These are phyloP conservation scores for Macrolepiota dolichaula DNA, from an alignment of 768 basidiomycete species.

Conservation along the genomic window DNA sequence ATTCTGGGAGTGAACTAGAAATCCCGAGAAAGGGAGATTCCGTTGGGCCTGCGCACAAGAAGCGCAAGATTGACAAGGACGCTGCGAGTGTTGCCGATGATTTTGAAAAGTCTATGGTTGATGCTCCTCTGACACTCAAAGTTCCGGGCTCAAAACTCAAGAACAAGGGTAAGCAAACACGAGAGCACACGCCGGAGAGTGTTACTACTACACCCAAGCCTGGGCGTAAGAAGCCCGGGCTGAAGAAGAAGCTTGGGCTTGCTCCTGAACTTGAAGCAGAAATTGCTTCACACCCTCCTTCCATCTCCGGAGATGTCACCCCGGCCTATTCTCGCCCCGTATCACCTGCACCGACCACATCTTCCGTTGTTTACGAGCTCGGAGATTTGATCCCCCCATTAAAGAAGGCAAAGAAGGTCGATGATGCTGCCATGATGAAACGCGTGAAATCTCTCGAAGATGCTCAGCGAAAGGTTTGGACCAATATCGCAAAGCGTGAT, in stretches of 20 bases:
- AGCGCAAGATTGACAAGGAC: conserved; percentile 53
- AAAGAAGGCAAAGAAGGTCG: conserved; percentile 74
- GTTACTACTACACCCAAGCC: conserved; percentile 47
- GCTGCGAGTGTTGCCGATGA: conserved; percentile 40
- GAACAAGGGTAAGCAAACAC: conserved; percentile 46
- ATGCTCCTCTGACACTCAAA: conserved; percentile 24
- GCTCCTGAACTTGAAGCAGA: conserved; percentile 50
- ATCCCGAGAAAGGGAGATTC: conserved; percentile 32
- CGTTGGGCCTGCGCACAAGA: conserved; percentile 52
- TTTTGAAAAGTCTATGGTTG: conserved; percentile 39
- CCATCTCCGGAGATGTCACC: conserved; percentile 66
- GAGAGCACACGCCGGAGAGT: conserved; percentile 61
- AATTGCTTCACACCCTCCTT: conserved; percentile 49
- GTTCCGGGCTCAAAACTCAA: conserved; percentile 46
- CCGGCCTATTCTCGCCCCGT: conserved; percentile 67
- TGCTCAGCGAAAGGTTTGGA: conserved; percentile 86
- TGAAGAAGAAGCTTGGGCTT: conserved; percentile 55
- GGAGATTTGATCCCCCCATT: conserved; percentile 68
- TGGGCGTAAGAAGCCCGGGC: conserved; percentile 51
- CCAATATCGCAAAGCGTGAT: conserved; percentile 80
- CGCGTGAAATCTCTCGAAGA: conserved; percentile 79
- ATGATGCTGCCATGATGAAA: conserved; percentile 68
- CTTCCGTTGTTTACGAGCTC: conserved; percentile 67
- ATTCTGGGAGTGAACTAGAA: conserved; percentile 58
- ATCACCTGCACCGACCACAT: conserved; percentile 58